These are phyloP conservation scores for Eutrema yunnanense DNA, from an alignment of 345 rosid species.

Conservation along the genomic window DNA sequence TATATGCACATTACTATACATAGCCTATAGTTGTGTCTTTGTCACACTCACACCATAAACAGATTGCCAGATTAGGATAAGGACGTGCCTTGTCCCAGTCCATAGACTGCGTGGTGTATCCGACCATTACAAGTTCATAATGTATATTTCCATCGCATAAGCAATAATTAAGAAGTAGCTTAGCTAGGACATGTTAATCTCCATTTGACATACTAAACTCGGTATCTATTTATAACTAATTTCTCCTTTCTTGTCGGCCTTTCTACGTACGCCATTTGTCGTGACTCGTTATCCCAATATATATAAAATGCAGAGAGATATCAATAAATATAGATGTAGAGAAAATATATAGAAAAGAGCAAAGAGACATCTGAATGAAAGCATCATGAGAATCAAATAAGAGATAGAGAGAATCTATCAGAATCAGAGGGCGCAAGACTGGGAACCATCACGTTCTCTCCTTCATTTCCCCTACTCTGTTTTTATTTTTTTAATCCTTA, in stretches of 20 bases:
- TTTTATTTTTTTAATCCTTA: neutral
- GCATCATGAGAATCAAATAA: constrained; percentile 9
- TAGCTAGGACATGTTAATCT: constrained; percentile 13
- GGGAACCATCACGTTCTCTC: constrained; percentile 24
- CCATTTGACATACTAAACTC: neutral
- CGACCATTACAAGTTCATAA: neutral
- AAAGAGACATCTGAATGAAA: constrained; percentile 20
- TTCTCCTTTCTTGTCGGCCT: constrained; percentile 24
- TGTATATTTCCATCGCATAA: neutral
- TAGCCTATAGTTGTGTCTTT: constrained; percentile 1
- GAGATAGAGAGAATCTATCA: constrained; percentile 28
- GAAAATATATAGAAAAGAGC: constrained; percentile 15
- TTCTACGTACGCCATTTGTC: constrained; percentile 25
- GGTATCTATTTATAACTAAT: constrained; percentile 14
- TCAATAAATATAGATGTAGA: neutral
- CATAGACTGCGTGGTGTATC: neutral
- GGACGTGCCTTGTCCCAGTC: constrained; percentile 11
- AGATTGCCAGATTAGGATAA: constrained; percentile 10
- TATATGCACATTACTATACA: neutral
- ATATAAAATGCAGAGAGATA: neutral
- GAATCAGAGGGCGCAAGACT: constrained; percentile 31
- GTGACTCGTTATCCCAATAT: constrained; percentile 3
- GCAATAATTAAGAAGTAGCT: constrained; percentile 1
- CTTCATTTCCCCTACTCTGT: constrained; percentile 4
- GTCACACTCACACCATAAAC: neutral